Evolutionary conservation across 495 filamentous ascomycete species (phyloP), one percentile per base, ranked within the genome.

Genomic region (Aspergillus incahuasiensis): DNA sequence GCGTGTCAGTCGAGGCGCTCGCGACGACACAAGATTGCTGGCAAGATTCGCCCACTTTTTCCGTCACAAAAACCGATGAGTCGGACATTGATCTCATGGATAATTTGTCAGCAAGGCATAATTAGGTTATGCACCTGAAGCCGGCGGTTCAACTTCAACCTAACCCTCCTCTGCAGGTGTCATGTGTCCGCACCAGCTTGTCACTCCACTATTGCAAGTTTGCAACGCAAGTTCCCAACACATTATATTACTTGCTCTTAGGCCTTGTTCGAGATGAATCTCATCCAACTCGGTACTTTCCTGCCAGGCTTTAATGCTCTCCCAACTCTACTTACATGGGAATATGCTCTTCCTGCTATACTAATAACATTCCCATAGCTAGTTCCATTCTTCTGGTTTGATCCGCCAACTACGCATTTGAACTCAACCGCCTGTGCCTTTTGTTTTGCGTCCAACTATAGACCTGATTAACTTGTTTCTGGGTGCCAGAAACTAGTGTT

Each of bases 121-220:
- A 34, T 34, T 34, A 15, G 30, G 19, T 34, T 18, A 18, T 38
- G 13, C 8, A 20, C 1, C 20, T 28, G 28, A 30, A 30, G 28
- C n/a, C 8, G 25, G 25, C 25, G 25, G 25, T n/a, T n/a, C n/a
- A n/a, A n/a, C n/a, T n/a, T n/a, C n/a, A 30, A 5, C 28, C 28
- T 5, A 30, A 30, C 28, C 32, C 2, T 9, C 2, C 20, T 25
- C 48, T 50, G 48, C 48, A 50, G 18, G 15, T 50, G 48, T 50
- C 48, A 50, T 50, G 48, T 50, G 48, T 50, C n/a, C 48, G 16
- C 20, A 6, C 15, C 25, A 49, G 45, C 45, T 48, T 19, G 25
- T 49, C 44, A 18, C 44, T 47, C 6, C 13, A 24, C n/a, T n/a
- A n/a, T n/a, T n/a, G n/a, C n/a, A n/a, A n/a, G n/a, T n/a, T n/a